These are phyloP conservation scores for Geranium rotundifolium DNA, from an alignment of 345 rosid genomes.

Conservation along the genomic window DNA sequence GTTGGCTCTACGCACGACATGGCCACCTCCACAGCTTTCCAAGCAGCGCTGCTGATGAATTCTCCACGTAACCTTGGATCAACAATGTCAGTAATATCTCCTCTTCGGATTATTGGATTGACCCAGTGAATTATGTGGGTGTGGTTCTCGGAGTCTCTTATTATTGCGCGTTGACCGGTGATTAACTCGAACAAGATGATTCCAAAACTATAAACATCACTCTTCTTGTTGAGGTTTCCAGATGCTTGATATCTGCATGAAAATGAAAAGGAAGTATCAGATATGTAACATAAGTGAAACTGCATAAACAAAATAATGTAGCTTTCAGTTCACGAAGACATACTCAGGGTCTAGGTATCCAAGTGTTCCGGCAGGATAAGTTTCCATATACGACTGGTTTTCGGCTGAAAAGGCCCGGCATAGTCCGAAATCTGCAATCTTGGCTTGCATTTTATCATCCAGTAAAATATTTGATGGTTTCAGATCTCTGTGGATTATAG, in stretches of 20 bases:
- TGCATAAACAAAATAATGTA: too few species aligned
- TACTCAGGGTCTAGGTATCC: constrained; percentile 59
- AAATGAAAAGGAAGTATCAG: not conserved
- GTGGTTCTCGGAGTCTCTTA: constrained; percentile 16
- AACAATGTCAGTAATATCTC: constrained; percentile 24
- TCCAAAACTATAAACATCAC: constrained; percentile 49
- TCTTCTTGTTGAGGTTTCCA: constrained; percentile 23
- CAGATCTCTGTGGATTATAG: too few species aligned
- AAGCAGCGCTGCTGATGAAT: constrained; percentile 22
- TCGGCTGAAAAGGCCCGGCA: constrained; percentile 34
- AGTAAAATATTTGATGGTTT: constrained; percentile 27
- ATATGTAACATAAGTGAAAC: too few species aligned
- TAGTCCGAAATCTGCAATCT: constrained; percentile 49
- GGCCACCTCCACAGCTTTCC: constrained; percentile 39
- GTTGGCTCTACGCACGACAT: constrained; percentile 22
- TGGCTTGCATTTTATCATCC: constrained; percentile 27
- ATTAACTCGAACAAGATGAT: constrained; percentile 40
- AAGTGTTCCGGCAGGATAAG: constrained; percentile 33
- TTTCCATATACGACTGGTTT: constrained; percentile 15
- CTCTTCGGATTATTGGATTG: constrained; percentile 17
- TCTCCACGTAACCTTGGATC: constrained; percentile 29
- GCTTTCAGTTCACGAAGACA: constrained; percentile 4
- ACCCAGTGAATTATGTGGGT: constrained; percentile 35
- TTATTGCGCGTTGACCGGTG: constrained; percentile 34
- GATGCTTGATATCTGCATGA: constrained; percentile 14